phyloP scores from a whole-genome alignment of 148 eudicot genomes.

The Camellia granthamiana region DNA sequence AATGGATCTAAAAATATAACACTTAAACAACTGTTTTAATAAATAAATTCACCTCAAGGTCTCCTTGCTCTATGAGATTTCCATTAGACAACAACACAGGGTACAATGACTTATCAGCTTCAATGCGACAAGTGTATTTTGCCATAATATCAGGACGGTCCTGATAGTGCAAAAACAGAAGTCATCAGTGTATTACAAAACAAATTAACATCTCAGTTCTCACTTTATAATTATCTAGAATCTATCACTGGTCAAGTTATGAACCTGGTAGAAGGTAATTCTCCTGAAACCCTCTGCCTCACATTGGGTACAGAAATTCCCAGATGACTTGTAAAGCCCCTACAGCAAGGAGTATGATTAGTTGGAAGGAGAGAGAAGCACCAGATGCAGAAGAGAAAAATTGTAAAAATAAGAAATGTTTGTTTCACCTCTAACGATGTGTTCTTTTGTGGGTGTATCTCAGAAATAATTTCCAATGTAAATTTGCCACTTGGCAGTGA shows the following conservation, averaged over 20 bases:
- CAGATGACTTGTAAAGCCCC: slow-evolving; percentile 94
- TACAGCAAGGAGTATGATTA: slow-evolving; percentile 22
- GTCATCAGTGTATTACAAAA: slow-evolving; percentile 11
- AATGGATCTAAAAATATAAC: slow-evolving; percentile 1
- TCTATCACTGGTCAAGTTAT: background rate
- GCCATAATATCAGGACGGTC: slow-evolving; percentile 99
- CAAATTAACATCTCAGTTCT: background rate
- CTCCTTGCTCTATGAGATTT: slow-evolving; percentile 89
- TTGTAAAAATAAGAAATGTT: background rate
- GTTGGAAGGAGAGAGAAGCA: slow-evolving; percentile 3
- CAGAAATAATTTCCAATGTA: slow-evolving; percentile 72
- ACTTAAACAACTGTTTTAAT: background rate
- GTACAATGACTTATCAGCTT: slow-evolving; percentile 86
- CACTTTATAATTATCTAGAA: background rate
- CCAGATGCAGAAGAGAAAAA: slow-evolving; percentile 6
- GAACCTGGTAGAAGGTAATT: slow-evolving; percentile 96
- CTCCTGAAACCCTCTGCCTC: slow-evolving; percentile 99
- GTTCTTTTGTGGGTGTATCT: slow-evolving; percentile 85
- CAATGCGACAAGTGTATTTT: slow-evolving; percentile 85
- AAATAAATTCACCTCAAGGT: slow-evolving; percentile 59
- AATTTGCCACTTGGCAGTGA: slow-evolving; percentile 77
- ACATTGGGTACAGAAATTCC: slow-evolving; percentile 96
- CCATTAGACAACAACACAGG: slow-evolving; percentile 93
- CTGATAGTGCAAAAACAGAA: slow-evolving; percentile 29
- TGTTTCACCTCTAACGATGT: slow-evolving; percentile 82